Evolutionary conservation across 441 rosid species (phyloP).

Genomic region (Aquilaria agallochum): DNA sequence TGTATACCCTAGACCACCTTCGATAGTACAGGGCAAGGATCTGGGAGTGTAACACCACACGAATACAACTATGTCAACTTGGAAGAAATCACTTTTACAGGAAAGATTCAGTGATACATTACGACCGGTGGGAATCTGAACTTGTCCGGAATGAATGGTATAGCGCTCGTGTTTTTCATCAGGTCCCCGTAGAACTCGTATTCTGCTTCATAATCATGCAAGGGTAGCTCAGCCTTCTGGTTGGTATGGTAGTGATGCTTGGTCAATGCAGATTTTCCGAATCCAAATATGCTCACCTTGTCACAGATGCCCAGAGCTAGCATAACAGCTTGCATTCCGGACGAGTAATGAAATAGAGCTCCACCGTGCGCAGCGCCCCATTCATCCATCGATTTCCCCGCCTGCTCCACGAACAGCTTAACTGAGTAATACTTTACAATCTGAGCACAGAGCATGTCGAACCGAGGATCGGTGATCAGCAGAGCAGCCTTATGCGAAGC

Average conservation of each 20-base stretch:
- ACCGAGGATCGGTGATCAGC: slow-evolving; percentile 73
- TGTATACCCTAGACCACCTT: slow-evolving; percentile 23
- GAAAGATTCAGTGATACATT: slow-evolving; percentile 46
- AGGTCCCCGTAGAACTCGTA: slow-evolving; percentile 68
- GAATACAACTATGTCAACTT: slow-evolving; percentile 9
- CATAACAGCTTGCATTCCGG: slow-evolving; percentile 92
- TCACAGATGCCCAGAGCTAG: slow-evolving; percentile 78
- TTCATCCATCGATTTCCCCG: slow-evolving; percentile 40
- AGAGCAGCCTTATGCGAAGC: slow-evolving; percentile 47
- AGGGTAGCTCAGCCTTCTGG: slow-evolving; percentile 69
- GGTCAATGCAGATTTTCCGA: slow-evolving; percentile 64
- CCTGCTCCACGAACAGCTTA: slow-evolving; percentile 52
- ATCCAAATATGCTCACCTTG: slow-evolving; percentile 74
- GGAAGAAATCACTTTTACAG: neutral
- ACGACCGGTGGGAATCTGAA: slow-evolving; percentile 66
- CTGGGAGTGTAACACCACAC: slow-evolving; percentile 7
- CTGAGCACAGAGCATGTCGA: slow-evolving; percentile 66
- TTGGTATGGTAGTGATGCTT: slow-evolving; percentile 93
- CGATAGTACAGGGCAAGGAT: slow-evolving; percentile 19
- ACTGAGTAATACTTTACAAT: slow-evolving; percentile 83
- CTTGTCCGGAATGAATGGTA: slow-evolving; percentile 67
- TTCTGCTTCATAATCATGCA: slow-evolving; percentile 85
- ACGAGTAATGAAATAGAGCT: slow-evolving; percentile 79
- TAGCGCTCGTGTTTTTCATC: slow-evolving; percentile 40
- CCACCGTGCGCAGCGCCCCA: slow-evolving; percentile 74